phyloP scores from a whole-genome alignment of 2,329 filamentous ascomycete species.

The Diaporthe humulicola region DNA sequence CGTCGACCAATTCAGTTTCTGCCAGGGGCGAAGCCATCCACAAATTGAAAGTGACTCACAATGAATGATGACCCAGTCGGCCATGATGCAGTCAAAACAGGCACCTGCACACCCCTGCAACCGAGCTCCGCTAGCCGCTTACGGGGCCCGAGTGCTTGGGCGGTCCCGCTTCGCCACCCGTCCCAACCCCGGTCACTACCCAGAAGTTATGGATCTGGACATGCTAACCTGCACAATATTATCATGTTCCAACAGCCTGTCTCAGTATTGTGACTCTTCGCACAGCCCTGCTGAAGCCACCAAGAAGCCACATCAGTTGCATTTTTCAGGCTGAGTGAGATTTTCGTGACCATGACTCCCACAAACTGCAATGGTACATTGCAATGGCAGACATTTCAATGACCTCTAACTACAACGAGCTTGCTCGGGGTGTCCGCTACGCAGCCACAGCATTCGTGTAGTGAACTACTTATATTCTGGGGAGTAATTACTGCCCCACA shows the following conservation, averaged over 20 bases:
- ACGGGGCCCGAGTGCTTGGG: slow-evolving; percentile 10
- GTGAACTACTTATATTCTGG: too few species aligned
- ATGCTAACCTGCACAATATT: background rate
- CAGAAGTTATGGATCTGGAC: background rate
- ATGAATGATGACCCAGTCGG: slow-evolving; percentile 11
- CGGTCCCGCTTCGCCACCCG: slow-evolving; percentile 12
- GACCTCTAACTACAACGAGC: too few species aligned
- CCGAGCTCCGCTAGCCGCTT: slow-evolving; percentile 26
- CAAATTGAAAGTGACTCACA: slow-evolving; percentile 31
- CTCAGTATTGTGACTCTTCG: slow-evolving; percentile 12
- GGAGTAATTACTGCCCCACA: too few species aligned
- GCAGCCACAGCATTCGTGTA: too few species aligned
- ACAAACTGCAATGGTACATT: too few species aligned
- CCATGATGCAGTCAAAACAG: slow-evolving; percentile 19
- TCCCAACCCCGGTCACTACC: background rate
- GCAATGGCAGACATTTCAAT: too few species aligned
- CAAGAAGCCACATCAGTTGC: background rate
- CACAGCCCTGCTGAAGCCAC: background rate
- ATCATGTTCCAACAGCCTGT: background rate
- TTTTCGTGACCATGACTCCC: background rate
- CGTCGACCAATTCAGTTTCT: slow-evolving; percentile 6
- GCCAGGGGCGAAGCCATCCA: slow-evolving; percentile 17
- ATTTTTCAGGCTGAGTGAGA: background rate
- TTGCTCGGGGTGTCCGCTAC: too few species aligned
- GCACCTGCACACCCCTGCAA: slow-evolving; percentile 17